Evolutionary conservation across 2,329 filamentous ascomycete species (phyloP), one percentile per base, ranked within the genome.

Genomic region (Cladobotryum mycophilum): DNA sequence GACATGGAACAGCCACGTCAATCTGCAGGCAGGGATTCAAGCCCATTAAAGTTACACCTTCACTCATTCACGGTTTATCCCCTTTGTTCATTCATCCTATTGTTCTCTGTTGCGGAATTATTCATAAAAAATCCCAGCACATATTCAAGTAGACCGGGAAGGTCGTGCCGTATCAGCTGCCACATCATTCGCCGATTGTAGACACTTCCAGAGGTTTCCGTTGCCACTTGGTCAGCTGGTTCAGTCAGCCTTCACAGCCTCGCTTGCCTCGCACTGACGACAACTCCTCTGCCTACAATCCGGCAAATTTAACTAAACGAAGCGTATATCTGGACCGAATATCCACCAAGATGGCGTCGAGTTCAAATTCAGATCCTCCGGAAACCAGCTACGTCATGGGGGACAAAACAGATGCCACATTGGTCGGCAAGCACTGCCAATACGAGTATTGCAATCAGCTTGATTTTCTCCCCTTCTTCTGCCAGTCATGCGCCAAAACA

Each of bases 401-500:
- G 63, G 79, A 82, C 62, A 78, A 70, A 53, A 65, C 78, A 66
- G 91, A 96, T 70, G 85, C 91, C 44, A 85, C 88, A 61, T 80
- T 91, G 20, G 86, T 97, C 60, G 93, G 93, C 69, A 82, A 82
- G 55, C 91, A 96, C 75, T 99, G 93, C 79, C 84, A 96, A 68
- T 85, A 88, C 70, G 76, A 86, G 57, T 95, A 89, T 76, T 99
- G 93, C 76, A 86, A 91, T 66, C 88, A 93, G 65, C 87, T 97
- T 54, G 93, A 97, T 71, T 97, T 99, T 69, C 82, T 99, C 4
- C 93, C 93, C 4, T 97, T 97, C 70, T 80, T 84, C 64, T 99
- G 93, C 73, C 88, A 95, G 66, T 93, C 88, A 59, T 99, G 93
- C 72, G 80, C 68, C 56, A 80, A 81, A 52, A 92, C 86, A 14